A percentile compares a stretch with the other conserved stretches of the same genome.
Evolutionary conservation across 2,329 filamentous ascomycete genomes (phyloP).

Genomic region (Fusarium foetens): DNA sequence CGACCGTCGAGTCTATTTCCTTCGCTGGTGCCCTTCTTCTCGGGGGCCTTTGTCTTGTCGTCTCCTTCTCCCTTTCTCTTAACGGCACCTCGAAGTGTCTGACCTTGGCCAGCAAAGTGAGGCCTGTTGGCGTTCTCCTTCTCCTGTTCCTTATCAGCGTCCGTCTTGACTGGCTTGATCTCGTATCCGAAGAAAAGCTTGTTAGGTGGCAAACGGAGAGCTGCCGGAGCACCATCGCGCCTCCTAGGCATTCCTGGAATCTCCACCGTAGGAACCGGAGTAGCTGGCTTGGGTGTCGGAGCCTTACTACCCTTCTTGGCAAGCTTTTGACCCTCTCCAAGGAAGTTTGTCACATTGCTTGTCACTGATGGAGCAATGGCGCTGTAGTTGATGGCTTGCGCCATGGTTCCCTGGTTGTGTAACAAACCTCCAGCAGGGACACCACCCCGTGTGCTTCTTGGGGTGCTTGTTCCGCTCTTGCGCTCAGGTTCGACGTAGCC

Average conservation of each 20-base stretch:
- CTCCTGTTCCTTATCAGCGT: conserved; percentile 75
- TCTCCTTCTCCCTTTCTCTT: conserved; percentile 75
- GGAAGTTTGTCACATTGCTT: conserved; percentile 80
- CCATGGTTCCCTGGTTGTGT: conserved; percentile 92
- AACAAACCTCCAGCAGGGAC: conserved; percentile 78
- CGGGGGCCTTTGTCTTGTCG: conserved; percentile 58
- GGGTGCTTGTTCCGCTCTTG: conserved; percentile 85
- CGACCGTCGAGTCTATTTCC: conserved; percentile 59
- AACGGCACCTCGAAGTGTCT: conserved; percentile 75
- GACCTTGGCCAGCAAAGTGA: conserved; percentile 86
- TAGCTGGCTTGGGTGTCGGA: conserved; percentile 71
- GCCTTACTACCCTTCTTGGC: conserved; percentile 83
- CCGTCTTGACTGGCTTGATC: conserved; percentile 85
- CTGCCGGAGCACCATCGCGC: conserved; percentile 82
- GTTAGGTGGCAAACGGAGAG: conserved; percentile 83
- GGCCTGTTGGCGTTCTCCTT: conserved; percentile 72
- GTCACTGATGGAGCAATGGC: conserved; percentile 84
- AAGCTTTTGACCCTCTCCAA: conserved; percentile 83
- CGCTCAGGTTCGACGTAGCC: conserved; percentile 91
- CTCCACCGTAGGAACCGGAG: conserved; percentile 66
- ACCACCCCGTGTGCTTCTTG: conserved; percentile 72
- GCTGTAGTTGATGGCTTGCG: conserved; percentile 95
- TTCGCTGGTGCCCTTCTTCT: conserved; percentile 58
- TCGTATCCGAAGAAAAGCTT: conserved; percentile 98
- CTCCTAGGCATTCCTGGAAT: conserved; percentile 49